These are phyloP conservation scores for Lecanicillium sp. DNA, from an alignment of 2,329 filamentous ascomycete genomes.

Conservation along the genomic window DNA sequence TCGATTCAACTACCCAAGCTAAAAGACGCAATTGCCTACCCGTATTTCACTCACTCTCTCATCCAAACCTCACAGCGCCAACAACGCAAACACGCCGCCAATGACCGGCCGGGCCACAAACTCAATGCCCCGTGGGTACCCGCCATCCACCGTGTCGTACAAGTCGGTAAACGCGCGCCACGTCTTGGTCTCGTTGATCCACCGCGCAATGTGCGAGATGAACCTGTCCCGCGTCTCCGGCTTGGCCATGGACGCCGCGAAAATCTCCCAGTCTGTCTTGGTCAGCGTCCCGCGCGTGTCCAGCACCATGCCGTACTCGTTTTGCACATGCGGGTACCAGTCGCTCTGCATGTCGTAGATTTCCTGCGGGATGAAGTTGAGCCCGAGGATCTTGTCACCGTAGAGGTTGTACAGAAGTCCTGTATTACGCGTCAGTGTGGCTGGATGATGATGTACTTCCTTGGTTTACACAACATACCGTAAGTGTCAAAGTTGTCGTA, in stretches of 20 bases:
- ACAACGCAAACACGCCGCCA: slow-evolving; percentile 71
- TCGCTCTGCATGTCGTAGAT: slow-evolving; percentile 71
- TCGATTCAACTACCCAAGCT: too few species aligned
- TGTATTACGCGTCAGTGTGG: slow-evolving; percentile 1
- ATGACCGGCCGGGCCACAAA: slow-evolving; percentile 76
- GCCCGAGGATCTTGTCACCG: slow-evolving; percentile 67
- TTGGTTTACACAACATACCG: slow-evolving; percentile 22
- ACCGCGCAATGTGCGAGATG: slow-evolving; percentile 59
- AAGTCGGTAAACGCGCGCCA: slow-evolving; percentile 70
- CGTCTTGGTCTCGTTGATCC: slow-evolving; percentile 67
- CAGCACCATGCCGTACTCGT: slow-evolving; percentile 73
- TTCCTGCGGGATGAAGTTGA: slow-evolving; percentile 64
- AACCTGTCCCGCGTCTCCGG: slow-evolving; percentile 55
- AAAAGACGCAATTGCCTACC: too few species aligned
- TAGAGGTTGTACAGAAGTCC: slow-evolving; percentile 69
- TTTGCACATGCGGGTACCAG: slow-evolving; percentile 67
- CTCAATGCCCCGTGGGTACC: slow-evolving; percentile 53
- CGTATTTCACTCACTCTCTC: too few species aligned
- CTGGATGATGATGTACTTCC: too few species aligned
- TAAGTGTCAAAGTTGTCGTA: slow-evolving; percentile 58
- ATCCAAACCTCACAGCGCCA: slow-evolving; percentile 51
- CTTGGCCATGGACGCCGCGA: slow-evolving; percentile 67
- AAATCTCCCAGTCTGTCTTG: slow-evolving; percentile 84
- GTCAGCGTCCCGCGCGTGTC: slow-evolving; percentile 76
- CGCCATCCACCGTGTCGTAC: slow-evolving; percentile 64